Percentiles rank a stretch among this genome's conserved stretches.
phyloP scores from a whole-genome alignment of 2,329 filamentous ascomycete genomes.

The Sporothrix pseudoabietina region DNA sequence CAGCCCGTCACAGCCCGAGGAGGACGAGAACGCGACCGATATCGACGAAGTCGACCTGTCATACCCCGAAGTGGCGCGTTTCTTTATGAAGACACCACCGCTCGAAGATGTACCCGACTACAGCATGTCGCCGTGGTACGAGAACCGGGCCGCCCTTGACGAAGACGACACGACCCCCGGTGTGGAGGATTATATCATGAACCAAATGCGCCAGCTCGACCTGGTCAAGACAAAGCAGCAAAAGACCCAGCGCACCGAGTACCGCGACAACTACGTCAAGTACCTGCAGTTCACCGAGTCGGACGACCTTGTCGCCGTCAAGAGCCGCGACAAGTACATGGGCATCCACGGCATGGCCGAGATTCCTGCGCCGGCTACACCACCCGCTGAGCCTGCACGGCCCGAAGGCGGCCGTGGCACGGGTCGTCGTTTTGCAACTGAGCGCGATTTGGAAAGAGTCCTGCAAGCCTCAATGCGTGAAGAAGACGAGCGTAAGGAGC shows the following conservation, averaged over 20 bases:
- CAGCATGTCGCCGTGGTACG: slow-evolving; percentile 50
- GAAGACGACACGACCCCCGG: slow-evolving; percentile 46
- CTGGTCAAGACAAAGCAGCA: slow-evolving; percentile 46
- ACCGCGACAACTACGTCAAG: slow-evolving; percentile 51
- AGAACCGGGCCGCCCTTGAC: slow-evolving; percentile 50
- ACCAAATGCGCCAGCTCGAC: slow-evolving; percentile 49
- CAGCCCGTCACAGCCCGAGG: slow-evolving; percentile 53
- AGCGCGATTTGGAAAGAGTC: slow-evolving; percentile 72
- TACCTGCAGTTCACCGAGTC: slow-evolving; percentile 61
- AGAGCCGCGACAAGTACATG: slow-evolving; percentile 58
- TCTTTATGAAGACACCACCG: slow-evolving; percentile 58
- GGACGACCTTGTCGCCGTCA: slow-evolving; percentile 56
- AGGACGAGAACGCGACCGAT: slow-evolving; percentile 57
- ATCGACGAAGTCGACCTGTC: slow-evolving; percentile 57
- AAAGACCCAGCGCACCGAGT: slow-evolving; percentile 45
- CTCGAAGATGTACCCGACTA: slow-evolving; percentile 57
- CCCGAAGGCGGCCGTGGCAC: slow-evolving; percentile 58
- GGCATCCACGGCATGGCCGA: slow-evolving; percentile 43
- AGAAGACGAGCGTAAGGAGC: slow-evolving; percentile 70
- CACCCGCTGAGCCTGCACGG: slow-evolving; percentile 54
- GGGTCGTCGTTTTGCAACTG: slow-evolving; percentile 65
- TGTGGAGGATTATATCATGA: slow-evolving; percentile 51
- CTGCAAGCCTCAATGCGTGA: slow-evolving; percentile 71
- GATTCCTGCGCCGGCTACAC: slow-evolving; percentile 42
- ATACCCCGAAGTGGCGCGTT: slow-evolving; percentile 53